phyloP scores from a whole-genome alignment of 805 yeast species.

The Wickerhamiella kurtzmanii region DNA sequence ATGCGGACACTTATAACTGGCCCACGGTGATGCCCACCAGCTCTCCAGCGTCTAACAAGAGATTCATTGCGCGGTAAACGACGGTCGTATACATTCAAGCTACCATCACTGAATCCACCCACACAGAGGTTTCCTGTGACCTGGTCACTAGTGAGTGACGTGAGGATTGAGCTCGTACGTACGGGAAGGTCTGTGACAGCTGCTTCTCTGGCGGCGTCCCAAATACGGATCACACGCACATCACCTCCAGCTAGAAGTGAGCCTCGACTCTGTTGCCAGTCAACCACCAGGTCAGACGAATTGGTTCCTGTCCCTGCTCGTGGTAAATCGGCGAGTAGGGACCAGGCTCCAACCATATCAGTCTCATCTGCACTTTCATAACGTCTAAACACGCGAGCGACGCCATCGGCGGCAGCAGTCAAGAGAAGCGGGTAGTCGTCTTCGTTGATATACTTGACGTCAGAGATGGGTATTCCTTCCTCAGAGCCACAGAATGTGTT shows the following conservation, averaged over 20 bases:
- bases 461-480: slow-evolving; percentile 78
- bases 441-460: slow-evolving; percentile 73
- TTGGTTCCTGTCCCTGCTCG: slow-evolving; percentile 12
- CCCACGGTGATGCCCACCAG: slow-evolving; percentile 1
- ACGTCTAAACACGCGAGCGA: slow-evolving; percentile 71
- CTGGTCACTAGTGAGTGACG: slow-evolving; percentile 85
- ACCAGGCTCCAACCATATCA: slow-evolving; percentile 74
- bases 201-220: slow-evolving; percentile 95
- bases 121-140: slow-evolving; percentile 83
- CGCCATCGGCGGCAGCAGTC: slow-evolving; percentile 89
- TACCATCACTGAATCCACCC: slow-evolving; percentile 88
- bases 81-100: slow-evolving; percentile 79
- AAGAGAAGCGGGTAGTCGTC: slow-evolving; percentile 78
- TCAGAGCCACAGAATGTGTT: slow-evolving; percentile 75
- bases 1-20: slow-evolving; percentile 63
- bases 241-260: slow-evolving; percentile 87
- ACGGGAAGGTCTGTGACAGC: slow-evolving; percentile 84
- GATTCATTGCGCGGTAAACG: slow-evolving; percentile 74
- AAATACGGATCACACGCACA: slow-evolving; percentile 74
- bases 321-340: slow-evolving; percentile 50
- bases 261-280: slow-evolving; percentile 96
- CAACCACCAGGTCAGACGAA: slow-evolving; percentile 54
- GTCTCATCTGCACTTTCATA: slow-evolving; percentile 45
- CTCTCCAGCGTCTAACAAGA: slow-evolving; percentile 70
- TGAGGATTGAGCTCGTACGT: slow-evolving; percentile 75